A percentile compares a stretch with the other conserved stretches of the same genome.
These are phyloP conservation scores for Amanita phalloides DNA, from an alignment of 768 basidiomycete species.

Conservation along the genomic window DNA sequence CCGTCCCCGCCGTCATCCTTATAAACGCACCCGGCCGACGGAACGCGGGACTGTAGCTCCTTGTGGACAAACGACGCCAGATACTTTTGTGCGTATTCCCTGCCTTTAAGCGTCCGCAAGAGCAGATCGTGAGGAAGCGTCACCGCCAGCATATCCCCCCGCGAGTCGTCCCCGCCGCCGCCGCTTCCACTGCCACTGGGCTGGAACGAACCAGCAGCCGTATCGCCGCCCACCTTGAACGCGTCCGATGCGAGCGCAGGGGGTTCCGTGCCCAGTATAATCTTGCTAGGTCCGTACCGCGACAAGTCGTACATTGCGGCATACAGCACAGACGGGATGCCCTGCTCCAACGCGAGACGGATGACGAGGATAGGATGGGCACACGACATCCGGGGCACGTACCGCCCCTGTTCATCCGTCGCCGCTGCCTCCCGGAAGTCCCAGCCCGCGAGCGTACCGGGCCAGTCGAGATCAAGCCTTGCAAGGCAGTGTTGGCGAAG, in stretches of 20 bases:
- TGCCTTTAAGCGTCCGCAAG: conserved; percentile 42
- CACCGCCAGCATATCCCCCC: background rate
- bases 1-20: conserved; percentile 16
- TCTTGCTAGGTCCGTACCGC: conserved; percentile 62
- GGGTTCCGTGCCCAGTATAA: conserved; percentile 38
- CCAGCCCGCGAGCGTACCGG: conserved; percentile 56
- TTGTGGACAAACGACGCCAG: conserved; percentile 48
- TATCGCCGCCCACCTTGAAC: background rate
- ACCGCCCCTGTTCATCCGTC: conserved; percentile 38
- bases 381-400: conserved; percentile 45
- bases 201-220: background rate
- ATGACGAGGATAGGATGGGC: conserved; percentile 65
- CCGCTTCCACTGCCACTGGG: too few species aligned
- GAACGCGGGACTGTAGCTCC: conserved; percentile 38
- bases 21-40: conserved; percentile 40
- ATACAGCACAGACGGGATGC: conserved; percentile 45
- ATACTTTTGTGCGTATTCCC: conserved; percentile 53
- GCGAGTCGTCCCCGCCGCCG: too few species aligned
- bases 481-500: conserved; percentile 50
- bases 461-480: conserved; percentile 57
- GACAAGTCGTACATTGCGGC: conserved; percentile 68
- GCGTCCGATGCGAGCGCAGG: conserved; percentile 6
- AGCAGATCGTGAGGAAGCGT: conserved; percentile 27
- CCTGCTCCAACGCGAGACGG: conserved; percentile 57
- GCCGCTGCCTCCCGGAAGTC: conserved; percentile 52